A percentile compares a stretch with the other conserved stretches of the same genome.
These are phyloP conservation scores for Chlorophyllum brunneum DNA, from an alignment of 768 basidiomycete genomes.

Conservation along the genomic window DNA sequence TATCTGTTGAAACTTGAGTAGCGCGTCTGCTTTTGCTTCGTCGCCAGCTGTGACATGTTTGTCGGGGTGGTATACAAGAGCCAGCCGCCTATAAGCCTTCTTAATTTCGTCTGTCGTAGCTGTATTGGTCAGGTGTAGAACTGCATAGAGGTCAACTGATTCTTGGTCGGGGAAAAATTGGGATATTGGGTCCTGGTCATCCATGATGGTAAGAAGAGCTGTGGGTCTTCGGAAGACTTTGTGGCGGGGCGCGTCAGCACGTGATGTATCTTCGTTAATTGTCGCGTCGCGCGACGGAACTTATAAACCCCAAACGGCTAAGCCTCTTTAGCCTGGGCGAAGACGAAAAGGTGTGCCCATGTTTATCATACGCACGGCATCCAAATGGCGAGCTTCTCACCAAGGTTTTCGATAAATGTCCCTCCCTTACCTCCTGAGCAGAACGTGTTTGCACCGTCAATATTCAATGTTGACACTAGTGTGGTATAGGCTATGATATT, in stretches of 20 bases:
- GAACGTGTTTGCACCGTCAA: too few relatives aligned
- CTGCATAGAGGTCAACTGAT: conserved; percentile 71
- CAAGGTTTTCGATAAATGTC: too few relatives aligned
- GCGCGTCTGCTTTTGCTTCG: conserved; percentile 60
- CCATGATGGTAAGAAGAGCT: conserved; percentile 40
- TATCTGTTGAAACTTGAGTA: conserved; percentile 85
- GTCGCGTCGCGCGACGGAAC: too few relatives aligned
- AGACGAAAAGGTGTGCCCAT: too few relatives aligned
- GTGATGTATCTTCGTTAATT: not conserved
- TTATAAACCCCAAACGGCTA: too few relatives aligned
- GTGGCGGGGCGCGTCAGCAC: conserved; percentile 7
- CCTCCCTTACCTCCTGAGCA: too few relatives aligned
- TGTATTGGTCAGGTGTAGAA: conserved; percentile 53
- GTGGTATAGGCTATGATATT: too few relatives aligned
- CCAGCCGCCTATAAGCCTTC: conserved; percentile 81
- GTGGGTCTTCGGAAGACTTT: not conserved
- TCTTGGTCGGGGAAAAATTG: conserved; percentile 79
- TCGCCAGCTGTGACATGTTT: conserved; percentile 68
- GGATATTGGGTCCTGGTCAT: conserved; percentile 65
- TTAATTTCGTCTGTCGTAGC: conserved; percentile 68
- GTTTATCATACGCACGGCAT: too few relatives aligned
- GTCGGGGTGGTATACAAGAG: conserved; percentile 86
- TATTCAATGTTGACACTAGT: too few relatives aligned
- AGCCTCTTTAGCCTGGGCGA: too few relatives aligned
- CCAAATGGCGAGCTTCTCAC: too few relatives aligned